Evolutionary conservation across 2,329 filamentous ascomycete species (phyloP).

Genomic region (Meredithiella fracta): DNA sequence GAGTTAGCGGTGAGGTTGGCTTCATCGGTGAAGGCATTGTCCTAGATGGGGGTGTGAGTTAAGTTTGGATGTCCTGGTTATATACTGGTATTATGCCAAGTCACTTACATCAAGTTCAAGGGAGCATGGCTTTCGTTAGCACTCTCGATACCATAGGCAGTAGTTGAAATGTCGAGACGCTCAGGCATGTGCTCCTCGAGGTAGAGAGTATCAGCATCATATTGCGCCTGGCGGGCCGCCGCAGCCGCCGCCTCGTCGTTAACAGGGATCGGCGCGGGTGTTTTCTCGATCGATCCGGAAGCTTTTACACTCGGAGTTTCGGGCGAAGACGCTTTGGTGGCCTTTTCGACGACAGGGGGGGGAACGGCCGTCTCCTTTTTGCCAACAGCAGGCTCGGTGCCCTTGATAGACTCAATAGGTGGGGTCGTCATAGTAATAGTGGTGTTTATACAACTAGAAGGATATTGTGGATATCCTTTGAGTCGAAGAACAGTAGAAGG

Average conservation of each 20-base stretch:
- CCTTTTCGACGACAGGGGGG: neutral
- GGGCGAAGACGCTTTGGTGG: no score
- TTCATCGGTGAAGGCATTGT: slow-evolving; percentile 9
- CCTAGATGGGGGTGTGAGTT: neutral
- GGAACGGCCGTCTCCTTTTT: neutral
- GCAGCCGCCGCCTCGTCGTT: neutral
- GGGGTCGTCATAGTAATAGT: neutral
- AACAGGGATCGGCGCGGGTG: neutral
- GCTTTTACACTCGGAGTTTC: neutral
- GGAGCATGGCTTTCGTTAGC: slow-evolving; percentile 10
- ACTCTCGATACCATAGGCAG: slow-evolving; percentile 10
- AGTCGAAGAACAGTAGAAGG: neutral
- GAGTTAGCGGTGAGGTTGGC: slow-evolving; percentile 2
- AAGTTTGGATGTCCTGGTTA: neutral
- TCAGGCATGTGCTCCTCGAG: slow-evolving; percentile 14
- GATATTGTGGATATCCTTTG: neutral
- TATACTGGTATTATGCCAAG: no score
- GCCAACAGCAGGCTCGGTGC: neutral
- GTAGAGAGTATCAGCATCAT: slow-evolving; percentile 12
- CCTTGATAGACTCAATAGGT: neutral
- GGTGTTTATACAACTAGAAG: no score
- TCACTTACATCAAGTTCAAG: slow-evolving; percentile 12
- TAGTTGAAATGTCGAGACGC: slow-evolving; percentile 12
- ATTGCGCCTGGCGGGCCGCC: slow-evolving; percentile 4
- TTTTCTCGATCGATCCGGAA: neutral